Percentiles rank a stretch among this genome's conserved stretches.
phyloP scores from a whole-genome alignment of 805 yeast genomes.

The Alloascoidea hylecoeti region DNA sequence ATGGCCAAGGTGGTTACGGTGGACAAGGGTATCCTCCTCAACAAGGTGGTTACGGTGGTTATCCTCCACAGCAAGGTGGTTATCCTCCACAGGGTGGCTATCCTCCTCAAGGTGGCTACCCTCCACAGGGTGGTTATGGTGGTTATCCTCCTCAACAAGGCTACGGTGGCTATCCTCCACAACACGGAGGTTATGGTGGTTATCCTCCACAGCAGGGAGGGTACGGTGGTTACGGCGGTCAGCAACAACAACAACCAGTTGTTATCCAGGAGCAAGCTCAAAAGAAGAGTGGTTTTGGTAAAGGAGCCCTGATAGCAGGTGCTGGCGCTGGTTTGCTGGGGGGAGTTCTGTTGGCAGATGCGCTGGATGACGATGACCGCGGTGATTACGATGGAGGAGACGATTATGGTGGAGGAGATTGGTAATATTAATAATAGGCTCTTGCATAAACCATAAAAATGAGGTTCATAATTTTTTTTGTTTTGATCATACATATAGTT shows the following conservation, averaged over 20 bases:
- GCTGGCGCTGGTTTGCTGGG: conserved; percentile 51
- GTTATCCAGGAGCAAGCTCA: conserved; percentile 17
- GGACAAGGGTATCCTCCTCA: conserved; percentile 1
- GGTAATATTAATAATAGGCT: too few species aligned
- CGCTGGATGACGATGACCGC: conserved; percentile 22
- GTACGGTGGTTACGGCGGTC: conserved; percentile 12
- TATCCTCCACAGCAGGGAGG: conserved; percentile 19
- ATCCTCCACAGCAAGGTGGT: conserved; percentile 9
- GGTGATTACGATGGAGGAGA: conserved; percentile 16
- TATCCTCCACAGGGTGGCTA: too few species aligned
- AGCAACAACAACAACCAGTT: conserved; percentile 18
- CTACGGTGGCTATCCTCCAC: conserved; percentile 7
- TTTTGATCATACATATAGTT: too few species aligned
- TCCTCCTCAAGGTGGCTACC: conserved; percentile 17
- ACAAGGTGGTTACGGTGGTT: conserved; percentile 6
- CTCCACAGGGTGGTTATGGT: conserved; percentile 8
- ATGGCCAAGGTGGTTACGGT: conserved; percentile 3
- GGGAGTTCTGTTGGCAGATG: conserved; percentile 36
- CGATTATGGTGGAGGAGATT: conserved; percentile 24
- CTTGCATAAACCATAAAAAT: too few species aligned
- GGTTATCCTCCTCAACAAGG: conserved; percentile 9
- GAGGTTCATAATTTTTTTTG: too few species aligned
- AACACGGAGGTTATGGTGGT: conserved; percentile 14
- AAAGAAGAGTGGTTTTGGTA: conserved; percentile 21
- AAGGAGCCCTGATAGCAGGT: conserved; percentile 30